phyloP scores from a whole-genome alignment of 495 filamentous ascomycete species.

The Aspergillus sclerotiicarbonarius region DNA sequence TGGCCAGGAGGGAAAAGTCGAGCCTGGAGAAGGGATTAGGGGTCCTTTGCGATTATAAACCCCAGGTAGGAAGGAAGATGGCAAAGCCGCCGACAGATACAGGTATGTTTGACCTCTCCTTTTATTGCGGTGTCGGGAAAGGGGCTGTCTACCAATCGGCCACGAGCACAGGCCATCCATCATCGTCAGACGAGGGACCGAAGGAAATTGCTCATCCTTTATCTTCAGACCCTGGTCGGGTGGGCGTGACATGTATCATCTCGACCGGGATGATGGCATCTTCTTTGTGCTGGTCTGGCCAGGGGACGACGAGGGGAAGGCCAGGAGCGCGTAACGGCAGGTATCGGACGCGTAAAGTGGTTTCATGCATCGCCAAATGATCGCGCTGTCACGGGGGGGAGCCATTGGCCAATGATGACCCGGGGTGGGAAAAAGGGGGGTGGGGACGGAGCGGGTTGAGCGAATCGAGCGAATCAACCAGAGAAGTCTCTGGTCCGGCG shows the following conservation, averaged over 20 bases:
- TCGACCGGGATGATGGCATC: not conserved
- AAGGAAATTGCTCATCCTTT: not conserved
- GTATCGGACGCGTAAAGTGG: constrained; percentile 40
- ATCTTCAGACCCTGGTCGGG: not conserved
- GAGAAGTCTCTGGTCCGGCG: not conserved
- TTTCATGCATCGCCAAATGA: constrained; percentile 36
- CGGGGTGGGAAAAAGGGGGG: constrained; percentile 11
- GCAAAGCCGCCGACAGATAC: not conserved
- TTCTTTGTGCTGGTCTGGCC: not conserved
- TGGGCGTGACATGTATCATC: not conserved
- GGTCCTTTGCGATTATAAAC: not conserved
- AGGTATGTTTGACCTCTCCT: not conserved
- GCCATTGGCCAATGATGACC: constrained; percentile 19
- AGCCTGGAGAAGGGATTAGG: not conserved
- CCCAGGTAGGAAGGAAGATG: not conserved
- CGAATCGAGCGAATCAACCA: constrained; percentile 2
- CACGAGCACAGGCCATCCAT: not conserved
- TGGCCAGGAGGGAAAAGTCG: not conserved
- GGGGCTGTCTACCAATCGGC: no score
- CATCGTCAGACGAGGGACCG: not conserved
- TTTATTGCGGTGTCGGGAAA: not conserved
- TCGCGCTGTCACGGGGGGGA: constrained; percentile 40
- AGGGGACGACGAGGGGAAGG: constrained; percentile 1
- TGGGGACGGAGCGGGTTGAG: constrained; percentile 9
- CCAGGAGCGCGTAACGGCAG: constrained; percentile 31